Percentiles rank a stretch among this genome's conserved stretches.
These are phyloP conservation scores for Fomitopsis pulvina DNA, from an alignment of 768 basidiomycete genomes.

Conservation along the genomic window DNA sequence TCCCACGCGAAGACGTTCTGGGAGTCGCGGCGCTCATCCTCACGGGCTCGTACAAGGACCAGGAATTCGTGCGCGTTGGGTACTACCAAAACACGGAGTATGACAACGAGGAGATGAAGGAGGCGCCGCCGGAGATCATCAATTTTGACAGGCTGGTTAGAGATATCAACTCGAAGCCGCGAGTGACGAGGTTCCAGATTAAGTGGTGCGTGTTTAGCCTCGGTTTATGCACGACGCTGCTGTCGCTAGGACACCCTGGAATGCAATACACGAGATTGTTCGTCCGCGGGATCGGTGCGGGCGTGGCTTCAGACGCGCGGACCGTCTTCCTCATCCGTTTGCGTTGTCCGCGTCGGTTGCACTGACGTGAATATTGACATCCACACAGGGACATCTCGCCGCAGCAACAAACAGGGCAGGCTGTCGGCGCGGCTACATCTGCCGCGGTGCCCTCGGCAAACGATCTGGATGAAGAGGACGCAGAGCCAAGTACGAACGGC, in stretches of 20 bases:
- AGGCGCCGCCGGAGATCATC: conserved; percentile 59
- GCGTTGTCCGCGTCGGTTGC: conserved; percentile 4
- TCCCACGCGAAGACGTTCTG: conserved; percentile 85
- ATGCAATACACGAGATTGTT: too few species aligned
- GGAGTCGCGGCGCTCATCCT: conserved; percentile 97
- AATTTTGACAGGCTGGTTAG: conserved; percentile 76
- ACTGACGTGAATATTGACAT: not conserved
- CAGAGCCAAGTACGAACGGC: conserved; percentile 16
- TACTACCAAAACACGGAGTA: conserved; percentile 99
- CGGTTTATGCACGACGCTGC: too few species aligned
- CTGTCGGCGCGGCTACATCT: conserved; percentile 56
- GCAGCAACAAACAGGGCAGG: conserved; percentile 33
- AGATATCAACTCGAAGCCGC: conserved; percentile 85
- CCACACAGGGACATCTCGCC: conserved; percentile 56
- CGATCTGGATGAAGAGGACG: conserved; percentile 43
- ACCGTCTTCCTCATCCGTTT: not conserved
- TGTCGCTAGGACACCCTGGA: too few species aligned
- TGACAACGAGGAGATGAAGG: conserved; percentile 89
- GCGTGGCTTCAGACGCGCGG: not conserved
- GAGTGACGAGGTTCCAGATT: conserved; percentile 90
- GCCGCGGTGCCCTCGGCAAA: conserved; percentile 72
- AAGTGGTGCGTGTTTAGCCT: conserved; percentile 54
- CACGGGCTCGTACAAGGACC: conserved; percentile 92
- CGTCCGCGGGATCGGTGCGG: too few species aligned
- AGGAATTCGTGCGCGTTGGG: conserved; percentile 98